These are phyloP conservation scores for Jatropha multifida DNA, from an alignment of 441 rosid species.

Conservation along the genomic window DNA sequence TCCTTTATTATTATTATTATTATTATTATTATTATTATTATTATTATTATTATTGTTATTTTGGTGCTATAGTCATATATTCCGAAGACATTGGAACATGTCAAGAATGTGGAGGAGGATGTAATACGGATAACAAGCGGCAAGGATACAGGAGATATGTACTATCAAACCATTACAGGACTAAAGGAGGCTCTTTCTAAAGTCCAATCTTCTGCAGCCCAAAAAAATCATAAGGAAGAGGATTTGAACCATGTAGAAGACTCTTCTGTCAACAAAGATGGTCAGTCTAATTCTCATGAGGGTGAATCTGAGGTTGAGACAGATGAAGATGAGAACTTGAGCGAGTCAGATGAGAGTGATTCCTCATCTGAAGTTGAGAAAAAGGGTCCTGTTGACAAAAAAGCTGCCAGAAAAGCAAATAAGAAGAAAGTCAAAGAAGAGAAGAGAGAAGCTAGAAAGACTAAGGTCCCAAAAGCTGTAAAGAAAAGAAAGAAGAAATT, in stretches of 20 bases:
- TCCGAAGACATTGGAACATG: constrained; percentile 80
- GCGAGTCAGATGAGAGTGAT: constrained; percentile 33
- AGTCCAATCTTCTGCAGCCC: constrained; percentile 19
- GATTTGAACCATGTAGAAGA: constrained; percentile 26
- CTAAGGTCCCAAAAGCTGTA: constrained; percentile 74
- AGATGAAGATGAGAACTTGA: constrained; percentile 35
- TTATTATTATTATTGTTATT: not conserved
- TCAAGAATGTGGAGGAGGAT: constrained; percentile 71
- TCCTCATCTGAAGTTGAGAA: constrained; percentile 25
- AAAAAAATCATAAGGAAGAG: constrained; percentile 20
- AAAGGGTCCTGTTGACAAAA: constrained; percentile 52
- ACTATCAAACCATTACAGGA: constrained; percentile 77
- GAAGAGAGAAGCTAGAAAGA: constrained; percentile 79
- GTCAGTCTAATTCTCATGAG: constrained; percentile 23
- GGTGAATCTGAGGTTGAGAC: constrained; percentile 31
- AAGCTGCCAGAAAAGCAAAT: constrained; percentile 86
- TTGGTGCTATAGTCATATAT: constrained; percentile 52
- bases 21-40: not conserved
- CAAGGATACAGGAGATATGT: constrained; percentile 66
- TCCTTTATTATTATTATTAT: too few relatives aligned
- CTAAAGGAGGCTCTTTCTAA: constrained; percentile 61
- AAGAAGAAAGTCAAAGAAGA: constrained; percentile 95
- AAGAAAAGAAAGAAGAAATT: constrained; percentile 95
- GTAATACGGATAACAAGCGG: constrained; percentile 68
- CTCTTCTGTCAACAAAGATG: constrained; percentile 15